These are phyloP conservation scores for Earliella scabrosa DNA, from an alignment of 1,284 basidiomycete species.

Conservation along the genomic window DNA sequence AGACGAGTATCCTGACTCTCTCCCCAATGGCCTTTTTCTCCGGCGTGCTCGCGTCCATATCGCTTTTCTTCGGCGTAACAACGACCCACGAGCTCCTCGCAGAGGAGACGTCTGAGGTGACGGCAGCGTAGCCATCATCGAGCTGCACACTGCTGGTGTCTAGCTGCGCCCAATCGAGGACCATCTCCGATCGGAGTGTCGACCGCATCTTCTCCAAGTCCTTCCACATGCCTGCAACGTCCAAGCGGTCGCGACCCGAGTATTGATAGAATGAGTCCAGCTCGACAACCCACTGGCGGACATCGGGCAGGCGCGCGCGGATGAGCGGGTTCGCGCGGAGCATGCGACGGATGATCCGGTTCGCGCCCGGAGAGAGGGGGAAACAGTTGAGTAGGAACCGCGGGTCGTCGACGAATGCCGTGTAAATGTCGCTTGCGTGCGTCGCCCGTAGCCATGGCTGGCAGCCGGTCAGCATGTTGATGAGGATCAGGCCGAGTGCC, in stretches of 20 bases:
- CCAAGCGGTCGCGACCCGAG: too few relatives aligned
- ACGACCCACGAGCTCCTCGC: neutral
- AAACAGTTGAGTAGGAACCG: constrained; percentile 71
- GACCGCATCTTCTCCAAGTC: constrained; percentile 6
- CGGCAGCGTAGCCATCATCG: too few relatives aligned
- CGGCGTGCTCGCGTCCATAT: neutral
- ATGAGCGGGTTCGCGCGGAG: constrained; percentile 55
- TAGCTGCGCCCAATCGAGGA: neutral
- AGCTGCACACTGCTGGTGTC: too few relatives aligned
- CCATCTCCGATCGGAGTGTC: neutral
- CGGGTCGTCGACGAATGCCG: constrained; percentile 43
- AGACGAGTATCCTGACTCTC: neutral
- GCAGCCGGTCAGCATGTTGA: constrained; percentile 83
- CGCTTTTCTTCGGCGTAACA: neutral
- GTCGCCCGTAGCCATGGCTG: constrained; percentile 87
- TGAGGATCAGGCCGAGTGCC: constrained; percentile 61
- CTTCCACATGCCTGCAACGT: constrained; percentile 1
- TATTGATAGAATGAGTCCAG: constrained; percentile 32
- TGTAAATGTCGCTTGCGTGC: constrained; percentile 72
- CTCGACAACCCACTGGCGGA: constrained; percentile 44
- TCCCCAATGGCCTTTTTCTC: neutral
- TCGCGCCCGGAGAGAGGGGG: constrained; percentile 69
- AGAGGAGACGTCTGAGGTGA: neutral
- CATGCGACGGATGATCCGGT: constrained; percentile 61
- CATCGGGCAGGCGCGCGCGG: constrained; percentile 60